Evolutionary conservation across 2,329 filamentous ascomycete species (phyloP).

Genomic region (Diaporthe australafricana): DNA sequence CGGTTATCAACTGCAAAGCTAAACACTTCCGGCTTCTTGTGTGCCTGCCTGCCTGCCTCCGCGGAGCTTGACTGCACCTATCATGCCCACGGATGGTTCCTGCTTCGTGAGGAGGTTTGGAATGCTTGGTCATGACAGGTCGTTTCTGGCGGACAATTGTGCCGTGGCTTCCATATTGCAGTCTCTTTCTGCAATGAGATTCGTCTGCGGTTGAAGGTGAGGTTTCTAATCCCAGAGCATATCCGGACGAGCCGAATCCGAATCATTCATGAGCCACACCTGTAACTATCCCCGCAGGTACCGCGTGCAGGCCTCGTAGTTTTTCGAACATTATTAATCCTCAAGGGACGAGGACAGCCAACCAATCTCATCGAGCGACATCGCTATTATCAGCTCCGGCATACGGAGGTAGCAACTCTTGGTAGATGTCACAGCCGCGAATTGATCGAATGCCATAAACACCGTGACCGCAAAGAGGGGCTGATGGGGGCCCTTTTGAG

Average conservation of each 20-base stretch:
- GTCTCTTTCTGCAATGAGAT: background rate
- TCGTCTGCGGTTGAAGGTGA: background rate
- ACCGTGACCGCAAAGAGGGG: conserved; percentile 24
- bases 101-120: background rate
- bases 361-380: conserved; percentile 14
- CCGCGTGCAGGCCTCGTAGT: background rate
- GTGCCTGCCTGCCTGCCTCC: conserved; percentile 1
- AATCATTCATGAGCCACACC: background rate
- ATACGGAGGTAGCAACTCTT: conserved; percentile 12
- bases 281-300: conserved; percentile 1
- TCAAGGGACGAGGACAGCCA: background rate
- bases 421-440: conserved; percentile 8
- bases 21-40: background rate
- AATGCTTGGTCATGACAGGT: background rate
- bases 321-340: conserved; percentile 23
- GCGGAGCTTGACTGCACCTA: background rate
- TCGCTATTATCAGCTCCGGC: conserved; percentile 27
- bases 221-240: background rate
- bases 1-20: background rate
- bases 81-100: background rate
- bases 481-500: conserved; percentile 2
- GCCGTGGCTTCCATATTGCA: conserved; percentile 15
- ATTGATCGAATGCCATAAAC: conserved; percentile 22
- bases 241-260: conserved; percentile 19
- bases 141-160: background rate